Evolutionary conservation across 1,139 yeast species (phyloP), one percentile per base, ranked within the genome.

Genomic region (Yamadazyma spencermartinsiae): DNA sequence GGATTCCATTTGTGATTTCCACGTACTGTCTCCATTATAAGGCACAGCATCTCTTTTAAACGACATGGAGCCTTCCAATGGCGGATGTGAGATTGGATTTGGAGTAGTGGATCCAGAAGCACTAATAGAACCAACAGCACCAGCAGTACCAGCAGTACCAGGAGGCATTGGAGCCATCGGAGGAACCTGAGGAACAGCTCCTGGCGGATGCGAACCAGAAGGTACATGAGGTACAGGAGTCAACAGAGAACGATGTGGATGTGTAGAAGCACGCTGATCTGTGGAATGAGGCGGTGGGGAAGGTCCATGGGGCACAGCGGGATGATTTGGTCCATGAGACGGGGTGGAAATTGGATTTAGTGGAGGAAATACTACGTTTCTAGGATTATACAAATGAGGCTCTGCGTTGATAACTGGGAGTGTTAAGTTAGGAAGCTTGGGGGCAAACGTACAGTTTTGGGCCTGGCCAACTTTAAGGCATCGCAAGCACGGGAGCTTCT

Each of bases 401-500:
- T 40, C 41, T 26, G 44, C 37, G 13, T 40, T 37, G 11, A 63
- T 45, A 44, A 49, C 66, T 38, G 69, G 74, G 51, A 58, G 71
- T 56, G 51, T 61, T 18, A 69, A 43, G 3, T 74, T 61, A 1
- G 84, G 80, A 4, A 79, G 64, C 45, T 77, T 78, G 35, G 76
- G 73, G 30, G 77, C 78, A 56, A 76, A 82, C 33, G 75, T 74
- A 50, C 88, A 82, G 31, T 68, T 55, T 13, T 52, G 48, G 1
- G 60, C 74, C 31, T 76, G 67, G 16, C 77, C 77, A 15, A 65
- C 69, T 32, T 72, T 71, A 15, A 67, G 49, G 52, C 89, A 82
- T 41, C 86, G 55, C 45, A 74, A 76, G 54, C 89, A 82, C 1
- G 83, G 82, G 34, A 72, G 58, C n/a, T 55, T 53, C 13, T 61